Base-by-base conservation (phyloP, 345 rosid genomes). In the Hibiscus mutabilis region DNA sequence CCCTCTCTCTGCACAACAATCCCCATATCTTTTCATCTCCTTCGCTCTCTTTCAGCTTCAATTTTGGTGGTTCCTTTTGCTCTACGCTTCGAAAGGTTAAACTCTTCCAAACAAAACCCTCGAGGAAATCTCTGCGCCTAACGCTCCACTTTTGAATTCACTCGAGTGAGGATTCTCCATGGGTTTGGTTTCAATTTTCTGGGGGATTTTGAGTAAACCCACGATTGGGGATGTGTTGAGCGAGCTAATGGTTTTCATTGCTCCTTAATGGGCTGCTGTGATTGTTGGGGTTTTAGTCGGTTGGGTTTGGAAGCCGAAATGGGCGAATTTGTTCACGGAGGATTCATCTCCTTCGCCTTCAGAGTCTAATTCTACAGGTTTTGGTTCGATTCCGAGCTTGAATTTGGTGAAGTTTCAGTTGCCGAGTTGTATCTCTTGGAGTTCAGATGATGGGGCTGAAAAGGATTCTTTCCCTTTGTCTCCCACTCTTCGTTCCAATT, bases 241-340 rank as follows among this genome's bases (percentile, higher is more conserved):
- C 52, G 97, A 88, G 75, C 78, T 91, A 21, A 16, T 82, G 55
- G 72, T 81, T 69, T 79, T 89, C 7, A 82, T 79, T 31, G 79
- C 85, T 49, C 99, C 99, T 25, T 70, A 92, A 1, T 95, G 99
- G 99, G 73, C 87, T 77, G 97, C 97, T 33, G 96, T 92, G 16
- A n/a, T 86, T 62, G 76, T 85, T 73, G 99, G 99, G 65, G 88
- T 95, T 57, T 24, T 95, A 60, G 96, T 90, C 10, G 99, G 99
- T 14, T 95, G 99, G 99, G 76, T 90, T 2, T 95, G 97, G 97
- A 89, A 86, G 77, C 99, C 97, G 42, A 88, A 85, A 66, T 95
- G 99, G 99, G 97, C 96, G 0, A 78, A 78, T 79, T 79, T 85
- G 68, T 79, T 77, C 15, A 77, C 79, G 4, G 71, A 71, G 37